Base-by-base conservation (phyloP, 2,329 filamentous ascomycete species). In the Botryotinia convoluta region DNA sequence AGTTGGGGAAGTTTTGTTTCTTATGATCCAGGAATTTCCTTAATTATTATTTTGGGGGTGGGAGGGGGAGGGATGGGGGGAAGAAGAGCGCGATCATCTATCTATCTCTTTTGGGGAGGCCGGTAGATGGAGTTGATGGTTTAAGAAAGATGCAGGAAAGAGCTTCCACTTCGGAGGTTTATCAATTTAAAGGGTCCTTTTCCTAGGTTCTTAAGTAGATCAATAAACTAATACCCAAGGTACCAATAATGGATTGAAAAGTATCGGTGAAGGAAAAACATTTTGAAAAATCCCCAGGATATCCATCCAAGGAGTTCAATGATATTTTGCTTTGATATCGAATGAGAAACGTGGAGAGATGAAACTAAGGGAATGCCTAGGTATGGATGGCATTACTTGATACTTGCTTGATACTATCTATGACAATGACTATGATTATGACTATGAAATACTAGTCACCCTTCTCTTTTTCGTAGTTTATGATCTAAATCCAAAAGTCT, bases 201-300 rank as follows among this genome's bases (percentile, higher is more conserved):
- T 37, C 32, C 32, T 61, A 60, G 32, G 45, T 51, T 12, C 45
- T 12, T n/a, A 4, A 51, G 59, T n/a, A 39, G 48, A 61, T 37
- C 59, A 61, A 26, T 26, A 37, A 32, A 32, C 29, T 32, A 57
- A 60, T 35, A 35, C 8, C 4, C 48, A n/a, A 20, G 29, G 18
- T 32, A 59, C 18, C 16, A 35, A n/a, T 61, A 8, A 37, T 14
- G 29, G 32, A 37, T 3, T 1, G 22, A n/a, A 14, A 14, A 61
- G 59, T 61, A 63, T 63, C 60, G 37, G 60, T 63, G 37, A 63
- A 63, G 60, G 26, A n/a, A 42, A 63, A 14, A 39, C 26, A n/a
- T 62, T n/a, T 3, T 4, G 48, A n/a, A 12, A 22, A 7, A 22
- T 45, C 22, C 1, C 32, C 14, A 39, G 32, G 9, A n/a, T 37